phyloP scores from a whole-genome alignment of 176 grass and related monocot species.

The Typha latifolia region DNA sequence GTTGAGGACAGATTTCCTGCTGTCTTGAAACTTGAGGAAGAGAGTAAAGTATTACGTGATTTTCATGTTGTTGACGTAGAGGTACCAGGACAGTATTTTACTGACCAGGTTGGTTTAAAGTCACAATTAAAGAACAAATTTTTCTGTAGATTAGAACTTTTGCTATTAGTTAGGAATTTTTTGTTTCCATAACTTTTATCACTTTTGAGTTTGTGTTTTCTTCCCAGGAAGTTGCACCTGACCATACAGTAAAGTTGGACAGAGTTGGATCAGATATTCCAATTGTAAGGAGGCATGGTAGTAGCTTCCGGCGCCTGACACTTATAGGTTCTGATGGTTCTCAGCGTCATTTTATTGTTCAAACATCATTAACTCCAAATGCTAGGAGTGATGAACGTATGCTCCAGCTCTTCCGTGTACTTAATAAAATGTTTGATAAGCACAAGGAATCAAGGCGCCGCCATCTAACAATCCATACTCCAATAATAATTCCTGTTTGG shows the following conservation, averaged over 20 bases:
- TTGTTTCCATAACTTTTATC: background rate
- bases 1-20: constrained; percentile 96
- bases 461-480: constrained; percentile 84
- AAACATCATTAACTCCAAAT: constrained; percentile 95
- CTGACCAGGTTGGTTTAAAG: constrained; percentile 67
- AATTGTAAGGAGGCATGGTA: constrained; percentile 96
- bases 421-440: constrained; percentile 99
- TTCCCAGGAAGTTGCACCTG: constrained; percentile 86
- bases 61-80: constrained; percentile 96
- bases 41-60: constrained; percentile 92
- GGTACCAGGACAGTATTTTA: constrained; percentile 93
- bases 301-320: constrained; percentile 84
- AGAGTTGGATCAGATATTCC: constrained; percentile 93
- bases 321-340: constrained; percentile 99
- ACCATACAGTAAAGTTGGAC: constrained; percentile 95
- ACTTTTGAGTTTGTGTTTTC: constrained; percentile 2
- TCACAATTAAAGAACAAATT: background rate
- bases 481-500: constrained; percentile 99
- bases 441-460: constrained; percentile 94
- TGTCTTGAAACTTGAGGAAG: constrained; percentile 91
- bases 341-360: constrained; percentile 97
- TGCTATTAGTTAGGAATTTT: no score
- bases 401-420: constrained; percentile 90
- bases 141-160: background rate
- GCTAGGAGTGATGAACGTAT: constrained; percentile 98